Evolutionary conservation across 768 basidiomycete genomes (phyloP), one percentile per base, ranked within the genome.

Genomic region (Leccinum obscurum): DNA sequence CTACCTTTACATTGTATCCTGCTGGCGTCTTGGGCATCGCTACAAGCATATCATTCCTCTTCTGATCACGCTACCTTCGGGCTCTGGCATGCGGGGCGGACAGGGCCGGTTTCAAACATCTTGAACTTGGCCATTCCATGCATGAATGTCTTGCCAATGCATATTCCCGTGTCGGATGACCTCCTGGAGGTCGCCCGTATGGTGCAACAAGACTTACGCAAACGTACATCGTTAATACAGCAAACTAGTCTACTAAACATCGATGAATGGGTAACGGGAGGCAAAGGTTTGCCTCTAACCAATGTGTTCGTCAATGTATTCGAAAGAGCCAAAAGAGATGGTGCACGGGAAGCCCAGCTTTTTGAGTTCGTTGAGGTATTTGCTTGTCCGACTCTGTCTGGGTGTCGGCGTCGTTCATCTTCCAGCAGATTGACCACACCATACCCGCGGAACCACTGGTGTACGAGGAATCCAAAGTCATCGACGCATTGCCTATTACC

Each of bases 261-360:
- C 26, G 65, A 78, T 58, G 65, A 71, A 49, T 80, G 76, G 77
- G 56, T 75, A n/a, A 72, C 71, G n/a, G 60, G 64, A 52, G 62
- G 64, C 34, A 62, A 48, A 9, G 68, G 68, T 20, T 64, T 62
- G 37, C 74, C 78, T 13, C 62, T 82, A 26, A 76, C 72, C 55
- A 82, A 82, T 56, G 78, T 80, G 26, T 77, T 72, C 54, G 72
- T 82, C 48, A 81, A 82, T 55, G 70, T 82, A 20, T 68, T 82
- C 57, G 77, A 75, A 64, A 59, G 52, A 20, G 32, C 72, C 37
- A 67, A 72, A 14, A 73, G 74, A 17, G 72, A 75, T 20, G 59
- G 60, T 28, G 57, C 57, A 14, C 61, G 54, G 13, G 57, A 59
- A 49, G 56, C 57, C 24, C 32, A 48, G 37, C 46, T 78, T 20